Evolutionary conservation across 345 rosid genomes (phyloP), one percentile per base, ranked within the genome.

Genomic region (Firmiana major): DNA sequence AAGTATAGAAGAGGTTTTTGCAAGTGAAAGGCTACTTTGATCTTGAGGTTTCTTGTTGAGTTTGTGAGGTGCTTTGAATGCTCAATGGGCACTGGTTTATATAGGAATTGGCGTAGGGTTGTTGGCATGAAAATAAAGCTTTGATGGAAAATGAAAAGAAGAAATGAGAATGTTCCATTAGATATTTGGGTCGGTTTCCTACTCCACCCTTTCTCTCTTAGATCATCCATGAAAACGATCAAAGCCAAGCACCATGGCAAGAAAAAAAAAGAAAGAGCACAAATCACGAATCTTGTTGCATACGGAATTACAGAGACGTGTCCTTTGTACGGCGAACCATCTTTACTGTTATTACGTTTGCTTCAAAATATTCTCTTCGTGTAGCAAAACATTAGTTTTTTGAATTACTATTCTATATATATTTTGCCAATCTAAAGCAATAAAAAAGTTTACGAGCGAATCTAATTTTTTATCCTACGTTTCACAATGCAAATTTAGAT

Each of bases 121-220:
- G 22, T 11, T 21, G 62, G 46, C 48, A n/a, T 49, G 60, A 51
- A 48, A 75, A 75, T 17, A 36, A 31, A 48, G 28, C 38, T 31
- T 21, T 43, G n/a, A 19, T 24, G 31, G 68, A 70, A 43, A 38
- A 26, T 9, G 43, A 34, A 45, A 71, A 24, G 19, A 7, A 45
- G 10, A 7, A 24, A 68, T 51, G 67, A 68, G 58, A 67, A 68
- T 73, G 79, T 87, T 82, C 84, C 17, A 5, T 58, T 58, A 74
- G 79, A 75, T 84, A 78, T 84, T 78, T 79, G 75, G 64, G 80
- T 78, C 80, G 81, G 83, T 80, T 79, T 84, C 81, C 21, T 78
- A 80, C 78, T 68, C 77, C 77, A 24, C 62, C 21, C 0, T 36
- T 43, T 67, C 21, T 55, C 63, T 24, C 34, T 51, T 66, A 16